phyloP scores from a whole-genome alignment of 352 stramenopile species.

The Phytophthora cajani region DNA sequence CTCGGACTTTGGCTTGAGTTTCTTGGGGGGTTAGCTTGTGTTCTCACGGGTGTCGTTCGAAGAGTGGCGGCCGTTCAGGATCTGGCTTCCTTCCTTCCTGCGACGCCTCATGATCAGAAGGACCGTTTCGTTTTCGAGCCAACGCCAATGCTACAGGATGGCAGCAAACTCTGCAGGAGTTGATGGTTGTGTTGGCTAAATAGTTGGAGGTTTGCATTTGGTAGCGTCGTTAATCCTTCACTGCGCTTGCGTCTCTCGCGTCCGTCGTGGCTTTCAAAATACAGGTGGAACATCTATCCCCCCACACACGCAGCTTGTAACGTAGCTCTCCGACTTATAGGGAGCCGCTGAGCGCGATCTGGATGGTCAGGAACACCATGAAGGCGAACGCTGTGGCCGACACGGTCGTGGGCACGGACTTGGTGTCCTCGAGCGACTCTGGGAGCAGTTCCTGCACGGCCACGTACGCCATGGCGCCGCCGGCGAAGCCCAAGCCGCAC shows the following conservation, averaged over 20 bases:
- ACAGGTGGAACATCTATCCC: constrained; percentile 23
- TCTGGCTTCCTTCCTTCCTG: constrained; percentile 16
- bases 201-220: constrained; percentile 27
- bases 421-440: constrained; percentile 87
- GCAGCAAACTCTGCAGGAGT: too few relatives aligned
- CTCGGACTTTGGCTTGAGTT: background rate
- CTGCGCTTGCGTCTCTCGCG: background rate
- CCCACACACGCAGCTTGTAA: background rate
- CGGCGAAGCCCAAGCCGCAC: constrained; percentile 96
- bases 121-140: background rate
- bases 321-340: constrained; percentile 17
- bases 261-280: background rate
- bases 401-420: constrained; percentile 71
- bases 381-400: constrained; percentile 77
- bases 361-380: constrained; percentile 86
- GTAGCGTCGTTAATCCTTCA: background rate
- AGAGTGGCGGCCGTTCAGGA: constrained; percentile 15
- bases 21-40: background rate
- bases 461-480: constrained; percentile 97
- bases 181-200: constrained; percentile 21
- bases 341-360: constrained; percentile 77
- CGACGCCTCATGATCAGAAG: constrained; percentile 25
- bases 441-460: constrained; percentile 87
- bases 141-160: too few relatives aligned
- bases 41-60: constrained; percentile 9